Base-by-base conservation (phyloP, 2,329 filamentous ascomycete species). In the Orbilia oligospora region DNA sequence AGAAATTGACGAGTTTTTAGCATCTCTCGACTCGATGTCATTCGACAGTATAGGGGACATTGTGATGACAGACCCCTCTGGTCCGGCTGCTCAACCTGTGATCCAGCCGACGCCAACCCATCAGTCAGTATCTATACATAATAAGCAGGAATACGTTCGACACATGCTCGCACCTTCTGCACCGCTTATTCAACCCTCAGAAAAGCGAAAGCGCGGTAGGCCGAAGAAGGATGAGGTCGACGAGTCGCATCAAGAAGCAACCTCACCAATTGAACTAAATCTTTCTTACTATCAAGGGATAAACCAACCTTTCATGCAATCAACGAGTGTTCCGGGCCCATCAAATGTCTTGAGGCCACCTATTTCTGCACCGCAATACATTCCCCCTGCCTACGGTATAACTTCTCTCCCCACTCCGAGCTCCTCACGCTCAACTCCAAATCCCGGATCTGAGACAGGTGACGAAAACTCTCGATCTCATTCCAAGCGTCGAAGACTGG, bases 191-290 rank as follows among this genome's bases (percentile, higher is more conserved):
- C 75, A 78, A 18, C 75, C 75, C 22, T 78, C 68, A 20, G 75
- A 78, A 27, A 78, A 78, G 20, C 41, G 75, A 36, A 78, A 78
- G 36, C 61, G 75, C 3, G 75, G 75, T 10, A 51, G 75, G 27
- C 75, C 75, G 18, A 78, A 78, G 48, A 78, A 78, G 55, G 75
- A 61, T 33, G 75, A 78, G 36, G 75, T 78, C 2, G 75, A 72
- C 20, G 75, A 72, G 56, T 78, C 68, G 36, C 48, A 72, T 46
- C 68, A 72, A 49, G 63, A 68, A 5, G 51, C 24, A 20, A 2
- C 41, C 16, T 2, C 22, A 38, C 48, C 51, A 8, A 8, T 18
- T 9, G 30, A 44, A 18, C 51, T 49, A 20, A 14, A n/a, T 22
- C 36, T 33, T 5, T 24, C 18, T 30, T 65, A 63, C 20, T 65